Percentiles rank a stretch among this genome's conserved stretches.
Evolutionary conservation across 345 rosid genomes (phyloP).

Genomic region (Heritiera littoralis): DNA sequence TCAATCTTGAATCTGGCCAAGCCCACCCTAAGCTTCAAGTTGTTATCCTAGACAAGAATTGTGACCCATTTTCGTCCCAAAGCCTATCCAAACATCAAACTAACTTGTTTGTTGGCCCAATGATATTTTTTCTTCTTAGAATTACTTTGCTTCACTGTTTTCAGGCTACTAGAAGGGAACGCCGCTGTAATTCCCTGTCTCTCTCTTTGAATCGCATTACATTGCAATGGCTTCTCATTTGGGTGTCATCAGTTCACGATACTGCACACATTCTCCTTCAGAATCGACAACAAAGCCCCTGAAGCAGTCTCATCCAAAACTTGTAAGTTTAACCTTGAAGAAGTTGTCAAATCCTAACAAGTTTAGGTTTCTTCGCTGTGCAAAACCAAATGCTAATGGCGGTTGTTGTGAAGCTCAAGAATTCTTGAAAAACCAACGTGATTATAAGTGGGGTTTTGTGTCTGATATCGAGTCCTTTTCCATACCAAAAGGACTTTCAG

Average conservation of each 20-base stretch:
- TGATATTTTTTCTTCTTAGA: too few species aligned
- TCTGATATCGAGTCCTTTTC: conserved; percentile 65
- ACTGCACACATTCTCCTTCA: not conserved
- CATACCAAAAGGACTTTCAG: conserved; percentile 76
- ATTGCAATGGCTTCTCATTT: not conserved
- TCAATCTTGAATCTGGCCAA: too few species aligned
- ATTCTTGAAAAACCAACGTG: not conserved
- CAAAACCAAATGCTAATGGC: not conserved
- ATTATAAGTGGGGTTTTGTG: not conserved
- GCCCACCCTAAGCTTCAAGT: too few species aligned
- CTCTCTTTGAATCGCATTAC: not conserved
- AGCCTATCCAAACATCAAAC: too few species aligned
- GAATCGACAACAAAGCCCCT: not conserved
- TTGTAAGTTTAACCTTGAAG: not conserved
- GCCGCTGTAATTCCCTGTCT: not conserved
- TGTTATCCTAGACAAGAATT: too few species aligned
- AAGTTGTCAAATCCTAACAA: not conserved
- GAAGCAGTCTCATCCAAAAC: not conserved
- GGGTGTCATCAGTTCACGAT: not conserved
- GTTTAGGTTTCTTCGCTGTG: not conserved
- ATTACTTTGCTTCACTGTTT: not conserved
- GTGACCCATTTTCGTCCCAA: too few species aligned
- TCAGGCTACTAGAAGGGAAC: not conserved
- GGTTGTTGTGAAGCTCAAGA: not conserved
- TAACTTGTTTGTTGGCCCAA: too few species aligned